phyloP scores from a whole-genome alignment of 2,329 filamentous ascomycete genomes.

The Beauveria sp. region DNA sequence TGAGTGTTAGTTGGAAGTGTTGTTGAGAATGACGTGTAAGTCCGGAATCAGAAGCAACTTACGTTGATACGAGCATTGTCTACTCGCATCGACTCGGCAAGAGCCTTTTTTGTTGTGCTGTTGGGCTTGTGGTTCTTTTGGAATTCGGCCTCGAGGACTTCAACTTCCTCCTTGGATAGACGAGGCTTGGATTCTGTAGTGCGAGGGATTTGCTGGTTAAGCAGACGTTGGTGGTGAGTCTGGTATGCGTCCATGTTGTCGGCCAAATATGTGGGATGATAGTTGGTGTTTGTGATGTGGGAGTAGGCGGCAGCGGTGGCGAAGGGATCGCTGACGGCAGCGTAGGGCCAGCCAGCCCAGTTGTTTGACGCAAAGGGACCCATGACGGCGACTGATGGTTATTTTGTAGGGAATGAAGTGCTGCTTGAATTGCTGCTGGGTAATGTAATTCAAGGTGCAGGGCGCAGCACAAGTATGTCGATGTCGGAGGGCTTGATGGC shows the following conservation, averaged over 20 bases:
- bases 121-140: slow-evolving; percentile 58
- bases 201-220: slow-evolving; percentile 32
- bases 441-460: neutral
- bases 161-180: slow-evolving; percentile 51
- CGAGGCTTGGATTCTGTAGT: slow-evolving; percentile 43
- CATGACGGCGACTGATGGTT: slow-evolving; percentile 18
- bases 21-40: neutral
- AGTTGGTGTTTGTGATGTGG: slow-evolving; percentile 24
- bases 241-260: slow-evolving; percentile 33
- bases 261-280: slow-evolving; percentile 28
- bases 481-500: neutral
- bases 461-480: neutral
- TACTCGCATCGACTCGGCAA: slow-evolving; percentile 55
- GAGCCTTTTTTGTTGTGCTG: slow-evolving; percentile 51
- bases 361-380: slow-evolving; percentile 27
- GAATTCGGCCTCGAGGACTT: slow-evolving; percentile 53
- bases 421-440: neutral
- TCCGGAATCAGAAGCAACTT: slow-evolving; percentile 17
- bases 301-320: slow-evolving; percentile 26
- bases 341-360: slow-evolving; percentile 29
- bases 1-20: slow-evolving; percentile 22
- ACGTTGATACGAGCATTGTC: slow-evolving; percentile 59
- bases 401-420: neutral
- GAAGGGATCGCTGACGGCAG: slow-evolving; percentile 22
- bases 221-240: slow-evolving; percentile 28